These are phyloP conservation scores for Zychaea mexicana DNA, from an alignment of 371 early-diverging fungal genomes.

Conservation along the genomic window DNA sequence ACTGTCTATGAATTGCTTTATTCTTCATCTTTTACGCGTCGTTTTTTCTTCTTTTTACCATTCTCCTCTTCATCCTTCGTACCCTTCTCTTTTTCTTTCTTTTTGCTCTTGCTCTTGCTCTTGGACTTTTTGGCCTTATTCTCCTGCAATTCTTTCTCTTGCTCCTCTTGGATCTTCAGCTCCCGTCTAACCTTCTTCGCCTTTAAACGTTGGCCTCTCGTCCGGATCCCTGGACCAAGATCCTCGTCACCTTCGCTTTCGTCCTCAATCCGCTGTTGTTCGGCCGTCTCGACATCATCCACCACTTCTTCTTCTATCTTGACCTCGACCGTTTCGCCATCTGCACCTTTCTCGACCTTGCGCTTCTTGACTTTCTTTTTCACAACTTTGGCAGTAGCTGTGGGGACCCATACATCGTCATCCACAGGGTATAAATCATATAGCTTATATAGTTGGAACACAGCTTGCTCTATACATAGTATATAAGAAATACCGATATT, in stretches of 20 bases:
- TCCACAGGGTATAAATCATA: conserved; percentile 39
- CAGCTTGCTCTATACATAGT: conserved; percentile 55
- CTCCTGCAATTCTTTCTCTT: not conserved
- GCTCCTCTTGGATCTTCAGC: too few relatives aligned
- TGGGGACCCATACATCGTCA: conserved; percentile 27
- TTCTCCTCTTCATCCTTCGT: too few relatives aligned
- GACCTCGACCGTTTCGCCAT: not conserved
- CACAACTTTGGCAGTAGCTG: not conserved
- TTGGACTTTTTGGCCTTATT: too few relatives aligned
- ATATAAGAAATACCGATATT: too few relatives aligned
- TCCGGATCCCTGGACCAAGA: not conserved
- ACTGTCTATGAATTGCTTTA: too few relatives aligned
- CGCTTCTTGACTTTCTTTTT: not conserved
- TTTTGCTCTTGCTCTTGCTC: too few relatives aligned
- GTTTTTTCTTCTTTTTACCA: too few relatives aligned
- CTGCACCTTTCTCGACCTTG: not conserved
- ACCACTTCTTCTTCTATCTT: not conserved
- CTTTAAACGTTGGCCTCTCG: not conserved
- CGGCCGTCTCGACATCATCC: too few relatives aligned
- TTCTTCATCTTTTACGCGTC: too few relatives aligned
- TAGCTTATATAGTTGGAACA: conserved; percentile 44
- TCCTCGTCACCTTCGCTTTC: too few relatives aligned
- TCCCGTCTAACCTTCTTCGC: not conserved
- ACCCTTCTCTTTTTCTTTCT: too few relatives aligned
- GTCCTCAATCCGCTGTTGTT: not conserved